Evolutionary conservation across 805 yeast species (phyloP), one percentile per base, ranked within the genome.

Genomic region (Yarrowia osloensis): DNA sequence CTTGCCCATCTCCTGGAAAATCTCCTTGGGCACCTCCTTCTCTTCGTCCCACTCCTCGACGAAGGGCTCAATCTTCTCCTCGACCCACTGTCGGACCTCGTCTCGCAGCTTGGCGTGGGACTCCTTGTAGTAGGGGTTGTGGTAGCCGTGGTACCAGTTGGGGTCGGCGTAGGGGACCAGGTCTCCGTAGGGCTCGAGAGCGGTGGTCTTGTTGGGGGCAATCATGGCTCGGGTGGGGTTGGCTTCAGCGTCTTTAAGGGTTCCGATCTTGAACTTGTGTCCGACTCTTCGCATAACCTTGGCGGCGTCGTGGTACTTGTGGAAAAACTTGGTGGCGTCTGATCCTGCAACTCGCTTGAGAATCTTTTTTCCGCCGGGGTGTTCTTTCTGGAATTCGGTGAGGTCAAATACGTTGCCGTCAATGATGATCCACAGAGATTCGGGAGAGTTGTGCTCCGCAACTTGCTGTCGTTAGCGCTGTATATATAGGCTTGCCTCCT

Each of bases 401-500:
- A 89, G 82, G 76, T 91, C 88, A 76, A 87, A 91, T 6, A 94
- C 96, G 71, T 88, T 87, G 68, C 88, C 91, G 72, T 91, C 87
- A 69, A 91, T 82, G 67, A 91, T 83, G 81, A 94, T 86, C 97
- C 97, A 94, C 49, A 91, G 78, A 72, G 90, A 91, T 19, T 88
- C 89, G 47, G 87, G 84, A n/a, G 85, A 80, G 76, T 85, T 86
- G 82, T 93, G 98, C 71, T 81, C 75, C 35, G 87, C 82, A 65
- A 92, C 86, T 76, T 92, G 90, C 70, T 72, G 46, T 24, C 65
- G 61, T 63, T 61, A 61, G 66, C 28, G 17, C 39, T 15, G 65
- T 40, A 29, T 44, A 61, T 61, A 61, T 61, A 61, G 24, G n/a
- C n/a, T 2, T 9, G 19, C 7, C 2, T 11, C 4, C 6, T 1